phyloP scores from a whole-genome alignment of 225 moss, liverwort and hornwort species.

The Polytrichum commune region DNA sequence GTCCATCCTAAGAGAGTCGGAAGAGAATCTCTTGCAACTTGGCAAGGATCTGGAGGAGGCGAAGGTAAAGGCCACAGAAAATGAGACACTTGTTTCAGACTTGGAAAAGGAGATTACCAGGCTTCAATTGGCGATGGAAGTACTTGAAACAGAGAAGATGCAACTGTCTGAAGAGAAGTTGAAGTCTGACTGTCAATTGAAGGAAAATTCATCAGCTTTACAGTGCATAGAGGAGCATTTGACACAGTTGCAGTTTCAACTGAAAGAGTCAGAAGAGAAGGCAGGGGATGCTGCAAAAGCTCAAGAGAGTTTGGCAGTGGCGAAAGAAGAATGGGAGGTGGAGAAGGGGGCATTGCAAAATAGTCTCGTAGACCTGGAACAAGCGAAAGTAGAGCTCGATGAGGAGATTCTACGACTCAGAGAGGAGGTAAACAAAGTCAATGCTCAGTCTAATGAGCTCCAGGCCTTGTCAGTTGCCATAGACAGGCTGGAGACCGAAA shows the following conservation, averaged over 20 bases:
- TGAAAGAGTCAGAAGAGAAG: conserved; percentile 24
- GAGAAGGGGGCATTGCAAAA: conserved; percentile 24
- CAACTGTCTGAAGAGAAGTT: conserved; percentile 21
- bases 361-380: conserved; percentile 12
- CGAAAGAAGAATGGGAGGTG: conserved; percentile 40
- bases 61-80: conserved; percentile 7
- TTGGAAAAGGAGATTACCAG: conserved; percentile 27
- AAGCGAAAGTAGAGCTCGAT: conserved; percentile 17
- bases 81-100: conserved; percentile 21
- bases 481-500: conserved; percentile 6
- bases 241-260: conserved; percentile 8
- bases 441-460: conserved; percentile 4
- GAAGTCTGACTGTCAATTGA: conserved; percentile 23
- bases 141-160: conserved; percentile 20
- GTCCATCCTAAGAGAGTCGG: conserved; percentile 20
- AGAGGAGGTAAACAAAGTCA: not conserved
- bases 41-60: conserved; percentile 25
- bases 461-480: not conserved
- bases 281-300: conserved; percentile 32
- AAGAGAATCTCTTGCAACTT: conserved; percentile 22
- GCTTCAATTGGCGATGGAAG: conserved; percentile 27
- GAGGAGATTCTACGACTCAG: conserved; percentile 19
- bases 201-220: conserved; percentile 11
- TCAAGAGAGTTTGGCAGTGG: conserved; percentile 24
- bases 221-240: conserved; percentile 30